A percentile compares a stretch with the other conserved stretches of the same genome.
Evolutionary conservation across 305 asterid genomes (phyloP).

Genomic region (Ilex paraguariensis): DNA sequence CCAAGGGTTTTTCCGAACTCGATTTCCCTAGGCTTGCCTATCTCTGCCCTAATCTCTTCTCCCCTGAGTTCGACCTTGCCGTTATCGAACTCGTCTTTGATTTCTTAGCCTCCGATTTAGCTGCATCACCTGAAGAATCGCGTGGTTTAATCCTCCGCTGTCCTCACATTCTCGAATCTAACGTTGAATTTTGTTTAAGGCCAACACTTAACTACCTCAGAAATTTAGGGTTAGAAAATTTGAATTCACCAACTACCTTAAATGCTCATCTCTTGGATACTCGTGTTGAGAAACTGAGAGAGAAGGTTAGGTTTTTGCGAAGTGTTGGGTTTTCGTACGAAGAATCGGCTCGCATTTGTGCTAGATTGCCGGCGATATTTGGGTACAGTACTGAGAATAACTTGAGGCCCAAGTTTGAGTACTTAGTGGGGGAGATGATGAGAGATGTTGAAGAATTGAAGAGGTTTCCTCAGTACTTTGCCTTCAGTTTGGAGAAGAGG

Average conservation of each 20-base stretch:
- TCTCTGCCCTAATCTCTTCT: conserved; percentile 15
- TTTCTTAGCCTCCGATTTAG: conserved; percentile 21
- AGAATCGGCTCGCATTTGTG: conserved; percentile 22
- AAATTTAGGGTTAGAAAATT: conserved; percentile 15
- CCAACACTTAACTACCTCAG: conserved; percentile 25
- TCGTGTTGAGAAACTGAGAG: conserved; percentile 24
- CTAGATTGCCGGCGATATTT: conserved; percentile 30
- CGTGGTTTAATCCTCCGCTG: conserved; percentile 22
- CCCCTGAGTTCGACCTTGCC: conserved; percentile 13
- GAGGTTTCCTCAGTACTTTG: conserved; percentile 33
- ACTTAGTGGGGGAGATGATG: conserved; percentile 21
- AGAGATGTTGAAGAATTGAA: conserved; percentile 20
- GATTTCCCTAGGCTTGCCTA: conserved; percentile 25
- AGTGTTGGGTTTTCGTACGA: conserved; percentile 20
- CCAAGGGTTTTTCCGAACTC: conserved; percentile 25
- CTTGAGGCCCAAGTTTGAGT: conserved; percentile 26
- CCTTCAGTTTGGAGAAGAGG: conserved; percentile 26
- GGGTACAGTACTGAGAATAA: conserved; percentile 26
- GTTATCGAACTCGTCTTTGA: conserved; percentile 17
- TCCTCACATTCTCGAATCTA: conserved; percentile 28
- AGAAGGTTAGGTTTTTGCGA: conserved; percentile 18
- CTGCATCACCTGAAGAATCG: conserved; percentile 30
- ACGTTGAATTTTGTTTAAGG: conserved; percentile 23
- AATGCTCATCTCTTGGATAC: conserved; percentile 33
- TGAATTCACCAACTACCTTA: conserved; percentile 24